Evolutionary conservation across 306 rosid species (phyloP), one percentile per base, ranked within the genome.

Genomic region (Rubus parviflorus): DNA sequence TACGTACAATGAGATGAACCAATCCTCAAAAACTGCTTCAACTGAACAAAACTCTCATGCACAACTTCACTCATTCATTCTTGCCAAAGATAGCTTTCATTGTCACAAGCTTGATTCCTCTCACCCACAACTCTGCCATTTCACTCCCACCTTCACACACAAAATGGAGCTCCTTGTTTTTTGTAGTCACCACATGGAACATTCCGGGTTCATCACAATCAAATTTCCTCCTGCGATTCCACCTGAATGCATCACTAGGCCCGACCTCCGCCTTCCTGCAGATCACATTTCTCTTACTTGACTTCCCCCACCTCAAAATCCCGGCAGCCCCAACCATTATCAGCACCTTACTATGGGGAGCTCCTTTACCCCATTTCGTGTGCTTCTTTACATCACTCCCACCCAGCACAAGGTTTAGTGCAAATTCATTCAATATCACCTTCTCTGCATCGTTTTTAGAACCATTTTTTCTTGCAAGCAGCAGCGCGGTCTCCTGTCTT

Each of bases 51-150:
- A 23, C 23, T 16, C 63, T n/a, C 25, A 19, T 10, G 63, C 62
- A 16, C 75, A 52, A 7, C 6, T 25, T n/a, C 75, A 38, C 37
- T 53, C 65, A 72, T 25, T 49, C 74, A 51, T 61, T 43, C 30
- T 66, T 87, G 72, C 80, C 86, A 76, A 79, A 86, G 68, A 83
- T 56, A 62, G 85, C 86, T 72, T 82, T 88, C 42, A 78, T 75
- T 9, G 93, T 90, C 64, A 82, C 87, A 62, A 89, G 76, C 62
- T 47, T 74, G 74, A 91, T 87, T 51, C 93, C 96, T 62, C 90
- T 86, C 1, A 89, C 93, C 96, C 96, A 89, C 51, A 91, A 49
- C 57, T 79, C 63, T 16, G 91, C 91, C 90, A 84, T 89, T 86
- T 84, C 87, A 75, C 45, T 70, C 40, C 93, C 96, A 67, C 91